A percentile compares a stretch with the other conserved stretches of the same genome.
These are phyloP conservation scores for Coniochaeta pulveracea DNA, from an alignment of 2,329 filamentous ascomycete genomes.

Conservation along the genomic window DNA sequence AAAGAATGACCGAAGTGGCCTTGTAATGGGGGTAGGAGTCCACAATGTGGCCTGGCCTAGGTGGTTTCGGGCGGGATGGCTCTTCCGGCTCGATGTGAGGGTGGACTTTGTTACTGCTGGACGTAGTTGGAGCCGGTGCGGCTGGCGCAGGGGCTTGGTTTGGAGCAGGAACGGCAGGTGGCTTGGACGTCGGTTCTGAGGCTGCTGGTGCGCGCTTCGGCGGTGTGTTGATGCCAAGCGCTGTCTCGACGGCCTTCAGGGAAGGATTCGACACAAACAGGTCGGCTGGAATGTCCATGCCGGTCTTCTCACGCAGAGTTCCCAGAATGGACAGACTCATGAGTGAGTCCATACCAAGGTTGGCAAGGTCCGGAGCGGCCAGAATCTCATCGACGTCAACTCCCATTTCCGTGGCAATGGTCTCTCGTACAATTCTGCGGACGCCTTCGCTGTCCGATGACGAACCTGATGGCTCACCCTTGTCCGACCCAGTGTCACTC, in stretches of 20 bases:
- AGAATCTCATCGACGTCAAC: slow-evolving; percentile 54
- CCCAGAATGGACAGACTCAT: slow-evolving; percentile 46
- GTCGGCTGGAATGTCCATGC: slow-evolving; percentile 42
- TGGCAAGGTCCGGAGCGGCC: slow-evolving; percentile 40
- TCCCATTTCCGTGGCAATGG: slow-evolving; percentile 61
- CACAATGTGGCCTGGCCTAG: slow-evolving; percentile 21
- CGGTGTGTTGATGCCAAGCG: slow-evolving; percentile 40
- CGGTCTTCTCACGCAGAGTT: slow-evolving; percentile 41
- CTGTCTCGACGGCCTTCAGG: slow-evolving; percentile 53
- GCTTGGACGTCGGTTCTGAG: too few species aligned
- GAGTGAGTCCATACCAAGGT: slow-evolving; percentile 47
- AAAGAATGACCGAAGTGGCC: slow-evolving; percentile 32
- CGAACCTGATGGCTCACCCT: slow-evolving; percentile 28
- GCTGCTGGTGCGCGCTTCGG: slow-evolving; percentile 20
- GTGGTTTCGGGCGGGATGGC: slow-evolving; percentile 23
- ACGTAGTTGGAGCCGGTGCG: background rate
- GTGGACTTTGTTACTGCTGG: too few species aligned
- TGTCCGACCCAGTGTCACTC: slow-evolving; percentile 36
- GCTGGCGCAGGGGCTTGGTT: slow-evolving; percentile 14
- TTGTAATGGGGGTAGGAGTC: slow-evolving; percentile 38
- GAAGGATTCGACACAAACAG: slow-evolving; percentile 51
- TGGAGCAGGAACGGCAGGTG: slow-evolving; percentile 8
- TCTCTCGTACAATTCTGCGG: slow-evolving; percentile 46
- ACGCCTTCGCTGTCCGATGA: slow-evolving; percentile 28
- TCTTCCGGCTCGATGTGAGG: slow-evolving; percentile 15